Evolutionary conservation across 257 asterid genomes (phyloP).

Genomic region (Coffea canephora): DNA sequence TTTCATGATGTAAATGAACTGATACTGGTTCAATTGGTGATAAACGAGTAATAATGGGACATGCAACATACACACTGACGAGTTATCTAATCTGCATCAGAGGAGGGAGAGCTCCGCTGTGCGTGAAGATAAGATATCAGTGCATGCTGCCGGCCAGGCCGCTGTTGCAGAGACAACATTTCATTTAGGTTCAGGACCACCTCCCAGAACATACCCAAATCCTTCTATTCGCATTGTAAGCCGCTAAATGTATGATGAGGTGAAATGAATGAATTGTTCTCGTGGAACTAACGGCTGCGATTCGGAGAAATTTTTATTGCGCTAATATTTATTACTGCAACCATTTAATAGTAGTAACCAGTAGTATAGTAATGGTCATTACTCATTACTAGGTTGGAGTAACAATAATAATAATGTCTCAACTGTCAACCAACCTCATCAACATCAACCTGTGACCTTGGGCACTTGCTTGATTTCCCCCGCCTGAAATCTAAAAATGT

Average conservation of each 20-base stretch:
- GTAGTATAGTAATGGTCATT: neutral
- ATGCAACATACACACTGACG: no score
- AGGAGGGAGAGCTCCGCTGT: neutral
- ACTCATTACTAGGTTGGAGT: neutral
- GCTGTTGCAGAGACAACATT: neutral
- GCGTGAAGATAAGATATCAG: neutral
- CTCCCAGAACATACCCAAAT: neutral
- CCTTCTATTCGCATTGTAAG: no score
- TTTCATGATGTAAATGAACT: no score
- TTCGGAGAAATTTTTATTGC: neutral
- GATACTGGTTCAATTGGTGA: no score
- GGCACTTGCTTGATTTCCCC: conserved; percentile 11
- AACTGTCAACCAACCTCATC: conserved; percentile 22
- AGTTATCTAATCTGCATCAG: neutral
- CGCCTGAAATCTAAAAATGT: conserved; percentile 13
- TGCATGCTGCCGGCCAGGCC: neutral
- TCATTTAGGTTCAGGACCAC: neutral
- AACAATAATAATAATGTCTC: conserved; percentile 4
- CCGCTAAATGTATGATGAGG: neutral
- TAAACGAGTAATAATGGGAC: no score
- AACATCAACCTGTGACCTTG: conserved; percentile 13
- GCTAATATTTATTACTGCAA: neutral
- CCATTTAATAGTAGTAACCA: neutral
- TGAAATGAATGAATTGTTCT: neutral
- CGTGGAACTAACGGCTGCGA: no score